Conservation (phyloP, 257 asterid species). For the Solanum chilense region DNA sequence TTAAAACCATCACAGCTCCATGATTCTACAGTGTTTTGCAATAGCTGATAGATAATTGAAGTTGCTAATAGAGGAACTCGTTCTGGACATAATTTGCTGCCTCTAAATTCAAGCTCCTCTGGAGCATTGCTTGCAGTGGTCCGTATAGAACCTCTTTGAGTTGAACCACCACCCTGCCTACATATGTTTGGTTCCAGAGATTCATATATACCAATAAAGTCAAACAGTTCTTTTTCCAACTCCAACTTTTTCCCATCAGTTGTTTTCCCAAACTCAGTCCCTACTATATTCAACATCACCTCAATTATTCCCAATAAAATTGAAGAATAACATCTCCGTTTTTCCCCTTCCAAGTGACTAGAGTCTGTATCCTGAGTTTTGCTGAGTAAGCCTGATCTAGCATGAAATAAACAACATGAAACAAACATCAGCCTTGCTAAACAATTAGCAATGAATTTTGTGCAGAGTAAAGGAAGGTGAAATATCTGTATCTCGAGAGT, state of each 20-base stretch:
- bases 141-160: conserved; percentile 19
- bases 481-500: background rate
- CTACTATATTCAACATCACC: conserved; percentile 55
- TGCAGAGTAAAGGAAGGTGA: background rate
- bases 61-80: conserved; percentile 69
- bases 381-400: conserved; percentile 49
- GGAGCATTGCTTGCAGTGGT: conserved; percentile 31
- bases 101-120: conserved; percentile 27
- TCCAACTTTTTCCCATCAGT: conserved; percentile 32
- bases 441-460: background rate
- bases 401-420: conserved; percentile 17
- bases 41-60: conserved; percentile 40
- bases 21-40: conserved; percentile 33
- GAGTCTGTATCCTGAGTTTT: conserved; percentile 33
- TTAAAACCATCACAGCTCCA: conserved; percentile 18
- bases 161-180: conserved; percentile 24
- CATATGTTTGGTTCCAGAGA: conserved; percentile 32
- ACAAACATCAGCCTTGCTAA: background rate
- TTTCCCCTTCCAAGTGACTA: conserved; percentile 42
- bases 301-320: conserved; percentile 54
- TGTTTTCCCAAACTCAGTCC: conserved; percentile 51
- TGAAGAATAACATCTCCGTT: conserved; percentile 33
- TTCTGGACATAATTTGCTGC: conserved; percentile 33
- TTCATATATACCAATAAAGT: conserved; percentile 43
- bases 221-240: conserved; percentile 54